phyloP scores from a whole-genome alignment of 2,329 filamentous ascomycete species.

The Mollisia scopiformis region DNA sequence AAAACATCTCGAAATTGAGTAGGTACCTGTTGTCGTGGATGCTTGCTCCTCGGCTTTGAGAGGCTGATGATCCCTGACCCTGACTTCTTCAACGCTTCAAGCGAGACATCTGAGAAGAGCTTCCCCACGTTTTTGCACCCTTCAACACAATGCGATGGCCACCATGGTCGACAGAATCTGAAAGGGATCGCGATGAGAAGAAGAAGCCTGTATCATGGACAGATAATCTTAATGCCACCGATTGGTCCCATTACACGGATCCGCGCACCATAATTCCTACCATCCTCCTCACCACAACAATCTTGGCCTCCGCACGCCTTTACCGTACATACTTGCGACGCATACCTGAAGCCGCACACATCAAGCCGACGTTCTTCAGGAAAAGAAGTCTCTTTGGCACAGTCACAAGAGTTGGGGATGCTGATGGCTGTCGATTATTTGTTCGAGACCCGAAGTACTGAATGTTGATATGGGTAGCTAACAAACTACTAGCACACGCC shows the following conservation, averaged over 20 bases:
- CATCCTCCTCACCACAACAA: conserved; percentile 56
- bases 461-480: background rate
- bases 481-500: conserved; percentile 67
- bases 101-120: background rate
- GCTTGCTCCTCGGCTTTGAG: background rate
- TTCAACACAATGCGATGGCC: conserved; percentile 50
- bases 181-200: conserved; percentile 32
- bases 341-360: conserved; percentile 76
- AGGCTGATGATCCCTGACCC: background rate
- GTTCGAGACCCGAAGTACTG: background rate
- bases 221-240: conserved; percentile 48
- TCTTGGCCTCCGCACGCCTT: conserved; percentile 57
- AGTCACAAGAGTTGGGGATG: conserved; percentile 94
- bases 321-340: conserved; percentile 82
- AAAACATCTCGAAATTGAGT: background rate
- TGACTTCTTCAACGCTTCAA: background rate
- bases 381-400: conserved; percentile 77
- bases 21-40: background rate
- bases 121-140: conserved; percentile 3
- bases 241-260: conserved; percentile 58
- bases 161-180: conserved; percentile 44
- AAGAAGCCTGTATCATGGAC: conserved; percentile 43
- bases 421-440: conserved; percentile 84
- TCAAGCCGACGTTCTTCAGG: conserved; percentile 76
- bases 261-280: conserved; percentile 57